Conservation (phyloP, 179 eudicot species). For the Pouteria campechiana region DNA sequence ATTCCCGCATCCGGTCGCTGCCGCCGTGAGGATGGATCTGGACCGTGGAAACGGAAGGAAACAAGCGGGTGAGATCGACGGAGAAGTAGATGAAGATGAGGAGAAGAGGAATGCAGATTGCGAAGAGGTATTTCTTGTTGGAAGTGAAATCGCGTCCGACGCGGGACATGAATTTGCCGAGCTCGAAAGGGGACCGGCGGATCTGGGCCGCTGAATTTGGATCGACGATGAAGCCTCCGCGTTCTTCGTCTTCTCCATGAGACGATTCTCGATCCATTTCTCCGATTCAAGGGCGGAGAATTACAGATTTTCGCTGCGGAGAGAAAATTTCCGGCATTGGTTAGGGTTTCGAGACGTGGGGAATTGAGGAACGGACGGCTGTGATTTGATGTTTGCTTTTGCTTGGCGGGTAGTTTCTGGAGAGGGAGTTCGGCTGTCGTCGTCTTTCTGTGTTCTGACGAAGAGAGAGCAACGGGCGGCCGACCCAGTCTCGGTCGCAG, state of each 20-base stretch:
- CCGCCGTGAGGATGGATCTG: slow-evolving; percentile 12
- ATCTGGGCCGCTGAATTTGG: slow-evolving; percentile 5
- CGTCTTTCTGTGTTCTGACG: too few relatives aligned
- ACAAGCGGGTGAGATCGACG: slow-evolving; percentile 26
- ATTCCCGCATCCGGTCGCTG: slow-evolving; percentile 50
- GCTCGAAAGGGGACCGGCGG: slow-evolving; percentile 26
- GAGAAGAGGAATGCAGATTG: slow-evolving; percentile 37
- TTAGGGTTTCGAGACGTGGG: too few relatives aligned
- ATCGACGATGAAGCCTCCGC: slow-evolving; percentile 25
- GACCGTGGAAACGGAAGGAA: slow-evolving; percentile 17
- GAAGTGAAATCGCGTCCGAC: slow-evolving; percentile 9
- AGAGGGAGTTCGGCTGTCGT: too few relatives aligned
- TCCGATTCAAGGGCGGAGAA: too few relatives aligned
- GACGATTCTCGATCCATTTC: slow-evolving; percentile 24
- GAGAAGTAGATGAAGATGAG: slow-evolving; percentile 43
- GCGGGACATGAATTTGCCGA: slow-evolving; percentile 14
- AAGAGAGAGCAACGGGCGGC: too few relatives aligned
- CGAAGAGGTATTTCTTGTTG: slow-evolving; percentile 48
- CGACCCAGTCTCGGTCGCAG: too few relatives aligned
- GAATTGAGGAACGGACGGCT: too few relatives aligned
- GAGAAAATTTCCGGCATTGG: too few relatives aligned
- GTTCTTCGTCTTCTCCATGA: slow-evolving; percentile 54
- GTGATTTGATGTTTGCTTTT: too few relatives aligned
- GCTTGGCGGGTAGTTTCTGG: too few relatives aligned
- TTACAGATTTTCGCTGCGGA: too few relatives aligned